Base-by-base conservation (phyloP, 2,329 filamentous ascomycete genomes). In the Colletotrichum simmondsii region DNA sequence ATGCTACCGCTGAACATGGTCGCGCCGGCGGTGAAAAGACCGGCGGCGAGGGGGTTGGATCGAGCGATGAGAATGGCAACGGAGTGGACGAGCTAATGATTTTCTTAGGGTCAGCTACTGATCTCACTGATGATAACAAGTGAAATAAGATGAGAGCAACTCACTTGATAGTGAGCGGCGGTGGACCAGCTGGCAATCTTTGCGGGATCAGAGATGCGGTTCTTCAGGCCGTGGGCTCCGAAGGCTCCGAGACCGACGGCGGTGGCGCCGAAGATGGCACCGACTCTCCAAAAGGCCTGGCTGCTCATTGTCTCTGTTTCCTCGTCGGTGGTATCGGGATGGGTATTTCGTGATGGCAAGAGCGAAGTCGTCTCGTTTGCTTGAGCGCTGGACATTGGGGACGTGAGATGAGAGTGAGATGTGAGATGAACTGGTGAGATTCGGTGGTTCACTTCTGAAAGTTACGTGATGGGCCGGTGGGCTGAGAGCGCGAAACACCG, bases 131-230 rank as follows among this genome's bases (percentile, higher is more conserved):
- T 22, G 2, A 52, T 58, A 16, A 10, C 22, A 49, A 35, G 53
- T 26, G 30, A 68, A 6, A 62, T 8, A 1, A 16, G 10, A 24
- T 0, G 0, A 16, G 10, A 26, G 14, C n/a, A 30, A 35, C 59
- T 81, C 19, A 92, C 91, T 83, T 92, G 91, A 76, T 93, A 93
- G 53, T 93, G 91, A 3, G 91, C 91, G 2, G 91, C 92, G 0
- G 91, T 93, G 12, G 82, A 80, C 87, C 90, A 93, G 78, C 86
- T 92, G 6, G 89, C 87, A 53, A 93, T 80, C 73, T 86, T 86
- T 14, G 84, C 80, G 3, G 91, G 90, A 75, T 92, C 91, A 11
- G 86, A 78, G 77, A 92, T 89, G 75, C 84, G 83, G 72, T 87
- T 87, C 82, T 92, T 92, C 53, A 93, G 83, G 12, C 91, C 91